These are phyloP conservation scores for Penicillium sp. DNA, from an alignment of 2,329 filamentous ascomycete species.

Conservation along the genomic window DNA sequence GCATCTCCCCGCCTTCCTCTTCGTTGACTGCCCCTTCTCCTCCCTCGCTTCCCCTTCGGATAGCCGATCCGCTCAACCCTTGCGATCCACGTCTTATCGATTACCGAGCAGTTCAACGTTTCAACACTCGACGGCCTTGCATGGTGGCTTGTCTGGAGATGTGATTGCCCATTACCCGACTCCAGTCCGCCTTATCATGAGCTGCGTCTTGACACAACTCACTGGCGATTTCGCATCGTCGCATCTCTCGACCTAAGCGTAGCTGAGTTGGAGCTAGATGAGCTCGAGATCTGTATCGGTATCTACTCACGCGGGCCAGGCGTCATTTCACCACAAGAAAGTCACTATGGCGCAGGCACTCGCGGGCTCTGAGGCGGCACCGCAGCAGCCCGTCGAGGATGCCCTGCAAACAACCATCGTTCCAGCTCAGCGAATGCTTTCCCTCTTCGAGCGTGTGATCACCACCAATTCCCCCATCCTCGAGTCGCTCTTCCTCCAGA, in stretches of 20 bases:
- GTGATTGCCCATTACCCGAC: slow-evolving; percentile 17
- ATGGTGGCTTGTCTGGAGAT: slow-evolving; percentile 30
- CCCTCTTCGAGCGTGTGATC: slow-evolving; percentile 57
- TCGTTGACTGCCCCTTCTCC: slow-evolving; percentile 10
- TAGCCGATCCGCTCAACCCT: slow-evolving; percentile 22
- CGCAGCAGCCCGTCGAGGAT: slow-evolving; percentile 28
- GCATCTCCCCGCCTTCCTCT: slow-evolving; percentile 2
- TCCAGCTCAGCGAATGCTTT: slow-evolving; percentile 38
- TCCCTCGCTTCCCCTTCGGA: slow-evolving; percentile 21
- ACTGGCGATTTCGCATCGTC: slow-evolving; percentile 34
- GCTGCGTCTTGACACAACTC: slow-evolving; percentile 28
- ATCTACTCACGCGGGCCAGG: slow-evolving; percentile 14
- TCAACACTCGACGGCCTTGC: slow-evolving; percentile 30
- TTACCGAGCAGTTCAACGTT: slow-evolving; percentile 19
- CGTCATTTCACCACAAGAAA: slow-evolving; percentile 2
- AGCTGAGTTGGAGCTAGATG: not conserved
- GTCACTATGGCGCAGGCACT: slow-evolving; percentile 15
- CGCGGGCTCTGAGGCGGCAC: slow-evolving; percentile 13
- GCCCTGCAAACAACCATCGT: slow-evolving; percentile 26
- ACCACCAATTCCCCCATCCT: slow-evolving; percentile 60
- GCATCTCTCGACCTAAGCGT: slow-evolving; percentile 19
- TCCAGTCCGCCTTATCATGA: slow-evolving; percentile 36
- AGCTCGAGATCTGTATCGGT: not conserved
- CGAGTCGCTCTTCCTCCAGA: slow-evolving; percentile 60
- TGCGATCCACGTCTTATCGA: slow-evolving; percentile 26